A percentile compares a stretch with the other conserved stretches of the same genome.
phyloP scores from a whole-genome alignment of 768 basidiomycete genomes.

The Amanita brunnescens region DNA sequence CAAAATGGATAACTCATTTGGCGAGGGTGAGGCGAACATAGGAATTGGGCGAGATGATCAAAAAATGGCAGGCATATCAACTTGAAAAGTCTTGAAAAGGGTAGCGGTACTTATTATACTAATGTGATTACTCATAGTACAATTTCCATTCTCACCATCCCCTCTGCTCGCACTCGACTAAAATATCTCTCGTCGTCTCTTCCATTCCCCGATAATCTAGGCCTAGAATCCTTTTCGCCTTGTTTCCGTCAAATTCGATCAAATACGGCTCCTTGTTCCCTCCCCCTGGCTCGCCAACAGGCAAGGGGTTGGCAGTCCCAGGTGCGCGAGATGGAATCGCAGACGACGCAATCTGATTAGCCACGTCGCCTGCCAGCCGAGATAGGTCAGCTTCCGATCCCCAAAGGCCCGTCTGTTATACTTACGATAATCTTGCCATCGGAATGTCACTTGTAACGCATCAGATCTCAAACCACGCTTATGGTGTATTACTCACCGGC shows the following conservation, averaged over 20 bases:
- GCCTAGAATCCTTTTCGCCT: neutral
- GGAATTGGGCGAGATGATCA: too few relatives aligned
- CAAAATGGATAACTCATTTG: too few relatives aligned
- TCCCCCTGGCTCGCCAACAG: slow-evolving; percentile 10
- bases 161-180: too few relatives aligned
- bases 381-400: neutral
- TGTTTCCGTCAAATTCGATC: neutral
- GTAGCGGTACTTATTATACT: too few relatives aligned
- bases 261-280: neutral
- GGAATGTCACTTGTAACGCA: slow-evolving; percentile 12
- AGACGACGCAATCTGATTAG: slow-evolving; percentile 18
- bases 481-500: neutral
- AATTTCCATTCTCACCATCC: too few relatives aligned
- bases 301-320: slow-evolving; percentile 15
- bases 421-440: slow-evolving; percentile 30
- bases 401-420: neutral
- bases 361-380: slow-evolving; percentile 23
- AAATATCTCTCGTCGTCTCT: slow-evolving; percentile 12
- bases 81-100: too few relatives aligned
- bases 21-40: too few relatives aligned
- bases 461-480: neutral
- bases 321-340: slow-evolving; percentile 12
- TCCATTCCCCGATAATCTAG: slow-evolving; percentile 7
- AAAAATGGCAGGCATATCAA: too few relatives aligned
- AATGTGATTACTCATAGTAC: too few relatives aligned